These are phyloP conservation scores for Talaromyces sp. DNA, from an alignment of 2,329 filamentous ascomycete species.

Conservation along the genomic window DNA sequence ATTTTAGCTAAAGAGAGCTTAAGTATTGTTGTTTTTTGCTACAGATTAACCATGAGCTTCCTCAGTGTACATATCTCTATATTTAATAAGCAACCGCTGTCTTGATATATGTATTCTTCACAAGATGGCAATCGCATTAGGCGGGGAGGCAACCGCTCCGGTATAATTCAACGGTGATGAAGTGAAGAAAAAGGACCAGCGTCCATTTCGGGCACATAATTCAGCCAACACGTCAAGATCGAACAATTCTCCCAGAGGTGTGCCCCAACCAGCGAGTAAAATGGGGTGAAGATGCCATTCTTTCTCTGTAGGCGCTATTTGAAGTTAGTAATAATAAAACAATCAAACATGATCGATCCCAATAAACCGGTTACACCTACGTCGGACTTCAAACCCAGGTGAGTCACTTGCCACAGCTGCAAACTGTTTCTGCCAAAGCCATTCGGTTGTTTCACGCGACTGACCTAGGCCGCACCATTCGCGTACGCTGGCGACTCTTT, in stretches of 20 bases:
- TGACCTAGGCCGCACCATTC: slow-evolving; percentile 36
- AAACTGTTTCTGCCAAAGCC: slow-evolving; percentile 57
- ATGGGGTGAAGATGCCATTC: slow-evolving; percentile 11
- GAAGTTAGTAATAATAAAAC: not conserved
- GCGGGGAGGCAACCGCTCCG: slow-evolving; percentile 34
- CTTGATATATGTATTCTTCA: not conserved
- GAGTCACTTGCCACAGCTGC: slow-evolving; percentile 56
- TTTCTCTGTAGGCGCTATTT: slow-evolving; percentile 6
- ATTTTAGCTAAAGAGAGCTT: too few species aligned
- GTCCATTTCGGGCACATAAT: slow-evolving; percentile 23
- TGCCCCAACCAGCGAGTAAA: slow-evolving; percentile 31
- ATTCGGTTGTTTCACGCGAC: slow-evolving; percentile 22
- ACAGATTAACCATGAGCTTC: too few species aligned
- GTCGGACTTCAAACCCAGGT: slow-evolving; percentile 48
- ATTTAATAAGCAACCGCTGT: too few species aligned
- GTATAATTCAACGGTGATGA: slow-evolving; percentile 40
- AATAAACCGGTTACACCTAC: not conserved
- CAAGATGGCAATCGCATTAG: slow-evolving; percentile 32
- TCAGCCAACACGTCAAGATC: slow-evolving; percentile 32
- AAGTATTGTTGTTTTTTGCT: too few species aligned
- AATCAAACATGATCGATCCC: not conserved
- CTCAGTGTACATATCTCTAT: too few species aligned
- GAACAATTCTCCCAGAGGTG: slow-evolving; percentile 36
- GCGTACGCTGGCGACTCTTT: slow-evolving; percentile 48
- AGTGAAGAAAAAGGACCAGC: slow-evolving; percentile 44